Base-by-base conservation (phyloP, 2,329 filamentous ascomycete species). In the Cordyceps militaris region DNA sequence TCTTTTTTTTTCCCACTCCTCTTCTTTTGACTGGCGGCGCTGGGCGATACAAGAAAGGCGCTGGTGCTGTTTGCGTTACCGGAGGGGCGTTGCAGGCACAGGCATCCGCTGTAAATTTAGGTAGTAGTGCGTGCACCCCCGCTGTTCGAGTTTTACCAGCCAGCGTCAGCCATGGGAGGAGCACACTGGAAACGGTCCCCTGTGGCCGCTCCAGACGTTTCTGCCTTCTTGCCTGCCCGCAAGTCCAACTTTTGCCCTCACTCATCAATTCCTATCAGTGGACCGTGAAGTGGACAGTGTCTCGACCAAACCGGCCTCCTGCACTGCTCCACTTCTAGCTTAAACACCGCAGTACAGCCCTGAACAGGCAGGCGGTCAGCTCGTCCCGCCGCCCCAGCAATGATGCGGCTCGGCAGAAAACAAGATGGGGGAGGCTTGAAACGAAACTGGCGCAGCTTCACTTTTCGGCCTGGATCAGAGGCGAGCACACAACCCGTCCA, bases 291-390 rank as follows among this genome's bases (percentile, higher is more conserved):
- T 46, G 32, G 21, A 14, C 19, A 14, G 19, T 14, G 47, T 51
- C 21, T 40, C 21, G 48, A 21, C 50, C 26, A 21, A 32, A n/a
- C 19, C 30, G 9, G n/a, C 47, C 30, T 30, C 10, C 51, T 46
- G 4, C 26, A 24, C 21, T 24, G 19, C 42, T 19, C 38, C 51
- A 44, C 51, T 38, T 14, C 32, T 32, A 47, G 23, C 24, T n/a
- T n/a, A 48, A 56, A 56, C 32, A 47, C 14, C 42, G 28, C 43
- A 56, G 13, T 19, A n/a, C 5, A 16, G 32, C 14, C 43, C 32
- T n/a, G 32, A 56, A 13, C 23, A n/a, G 32, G 53, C 34, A 56
- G 43, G 53, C 53, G 53, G 53, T 56, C 53, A 16, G 21, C 23
- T 19, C n/a, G n/a, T 38, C 2, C 3, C 3, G 32, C 14, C 14